phyloP scores from a whole-genome alignment of 2,329 filamentous ascomycete species.

The Gremmenia infestans region DNA sequence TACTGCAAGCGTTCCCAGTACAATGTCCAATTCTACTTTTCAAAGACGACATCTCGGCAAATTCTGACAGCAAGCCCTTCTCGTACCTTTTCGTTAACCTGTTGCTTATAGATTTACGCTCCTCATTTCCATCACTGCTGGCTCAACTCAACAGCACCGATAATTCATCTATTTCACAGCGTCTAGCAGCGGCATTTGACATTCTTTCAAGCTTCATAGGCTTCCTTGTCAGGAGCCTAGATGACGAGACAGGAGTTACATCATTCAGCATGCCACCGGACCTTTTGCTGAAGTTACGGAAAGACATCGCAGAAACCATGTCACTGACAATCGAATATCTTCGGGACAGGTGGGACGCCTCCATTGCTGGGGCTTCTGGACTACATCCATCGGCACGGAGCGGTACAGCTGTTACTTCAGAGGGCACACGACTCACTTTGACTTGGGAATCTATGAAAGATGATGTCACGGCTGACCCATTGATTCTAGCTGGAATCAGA shows the following conservation, averaged over 20 bases:
- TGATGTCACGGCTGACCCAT: conserved; percentile 46
- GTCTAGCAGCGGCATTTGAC: conserved; percentile 58
- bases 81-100: conserved; percentile 60
- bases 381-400: conserved; percentile 52
- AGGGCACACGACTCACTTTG: conserved; percentile 43
- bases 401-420: conserved; percentile 39
- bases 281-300: conserved; percentile 56
- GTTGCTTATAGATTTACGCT: conserved; percentile 60
- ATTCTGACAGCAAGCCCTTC: conserved; percentile 44
- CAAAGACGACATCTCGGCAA: conserved; percentile 32
- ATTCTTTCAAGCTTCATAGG: conserved; percentile 56
- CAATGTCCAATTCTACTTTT: conserved; percentile 48
- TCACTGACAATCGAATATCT: conserved; percentile 60
- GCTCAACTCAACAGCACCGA: conserved; percentile 50
- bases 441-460: conserved; percentile 53
- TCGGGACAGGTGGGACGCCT: conserved; percentile 65
- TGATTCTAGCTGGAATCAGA: conserved; percentile 54
- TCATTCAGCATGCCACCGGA: conserved; percentile 49
- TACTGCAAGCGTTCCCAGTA: conserved; percentile 51
- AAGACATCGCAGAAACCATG: conserved; percentile 57
- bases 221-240: conserved; percentile 49
- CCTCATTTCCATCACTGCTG: conserved; percentile 56
- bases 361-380: conserved; percentile 56
- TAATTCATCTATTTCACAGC: conserved; percentile 46
- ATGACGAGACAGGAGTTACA: conserved; percentile 36